These are phyloP conservation scores for Alternaria tenuissima DNA, from an alignment of 2,329 filamentous ascomycete species.

Conservation along the genomic window DNA sequence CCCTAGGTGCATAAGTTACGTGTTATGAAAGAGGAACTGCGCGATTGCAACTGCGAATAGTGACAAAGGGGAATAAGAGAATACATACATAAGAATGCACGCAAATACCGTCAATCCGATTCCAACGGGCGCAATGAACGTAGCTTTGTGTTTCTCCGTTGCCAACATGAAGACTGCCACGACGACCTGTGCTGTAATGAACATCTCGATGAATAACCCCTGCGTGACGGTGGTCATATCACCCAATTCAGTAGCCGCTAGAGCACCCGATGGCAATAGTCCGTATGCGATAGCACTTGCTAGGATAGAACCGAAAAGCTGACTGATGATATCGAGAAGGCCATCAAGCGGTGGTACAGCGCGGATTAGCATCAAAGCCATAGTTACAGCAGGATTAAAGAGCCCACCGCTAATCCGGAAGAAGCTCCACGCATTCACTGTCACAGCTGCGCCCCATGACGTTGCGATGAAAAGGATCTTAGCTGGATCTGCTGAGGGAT, in stretches of 20 bases:
- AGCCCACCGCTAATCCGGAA: constrained; percentile 1
- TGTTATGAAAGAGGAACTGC: neutral
- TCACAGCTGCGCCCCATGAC: neutral
- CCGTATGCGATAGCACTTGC: neutral
- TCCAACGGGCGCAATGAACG: too few relatives aligned
- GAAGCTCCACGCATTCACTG: constrained; percentile 3
- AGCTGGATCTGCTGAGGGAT: neutral
- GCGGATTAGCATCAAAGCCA: neutral
- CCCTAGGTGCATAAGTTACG: neutral
- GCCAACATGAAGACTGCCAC: too few relatives aligned
- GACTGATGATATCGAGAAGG: neutral
- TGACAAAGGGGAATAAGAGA: too few relatives aligned
- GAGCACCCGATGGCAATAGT: neutral
- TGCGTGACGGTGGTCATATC: too few relatives aligned
- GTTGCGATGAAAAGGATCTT: neutral
- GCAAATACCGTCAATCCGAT: too few relatives aligned
- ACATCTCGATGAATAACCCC: too few relatives aligned
- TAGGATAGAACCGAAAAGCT: neutral
- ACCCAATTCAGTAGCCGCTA: too few relatives aligned
- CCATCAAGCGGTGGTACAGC: constrained; percentile 1
- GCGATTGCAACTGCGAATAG: too few relatives aligned
- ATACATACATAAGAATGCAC: too few relatives aligned
- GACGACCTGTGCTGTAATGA: too few relatives aligned
- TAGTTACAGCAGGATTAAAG: neutral
- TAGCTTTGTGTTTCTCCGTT: too few relatives aligned